Evolutionary conservation across 2,329 filamentous ascomycete species (phyloP), one percentile per base, ranked within the genome.

Genomic region (Clarireedia homoeocarpa): DNA sequence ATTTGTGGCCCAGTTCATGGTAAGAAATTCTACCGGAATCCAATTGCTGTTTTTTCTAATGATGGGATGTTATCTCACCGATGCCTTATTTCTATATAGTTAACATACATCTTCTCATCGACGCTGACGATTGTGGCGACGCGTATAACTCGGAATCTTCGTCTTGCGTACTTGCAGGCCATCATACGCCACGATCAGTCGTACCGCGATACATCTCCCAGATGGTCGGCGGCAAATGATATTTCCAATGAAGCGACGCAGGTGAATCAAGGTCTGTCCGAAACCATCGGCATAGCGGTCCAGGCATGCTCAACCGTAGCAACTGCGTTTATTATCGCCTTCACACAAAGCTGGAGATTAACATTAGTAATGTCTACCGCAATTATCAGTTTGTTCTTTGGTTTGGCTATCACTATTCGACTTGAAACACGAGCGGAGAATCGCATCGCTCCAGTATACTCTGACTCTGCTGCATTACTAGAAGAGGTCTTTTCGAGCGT

Each of bases 331-430:
- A 75, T 96, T 57, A 91, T 97, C 60, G 89, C 86, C 2, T 58
- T 96, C 94, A 71, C 91, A 70, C 87, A 87, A 66, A 92, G 87
- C 72, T 96, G 91, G 88, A 95, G 92, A 71, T 75, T 96, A 59
- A 91, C 92, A 0, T 74, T 96, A 55, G 96, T 96, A 62, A 78
- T 95, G 42, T 79, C 83, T 30, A 91, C 88, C 1, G 89, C 87
- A 3, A 83, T 96, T 20, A 14, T 55, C 2, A 27, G 48, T n/a
- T n/a, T 58, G 6, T 55, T 58, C 20, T 36, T 55, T 9, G 47
- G 51, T 36, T 46, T 38, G 17, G 38, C 30, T 55, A 40, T 26
- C 7, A 51, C 51, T 7, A 40, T 40, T 45, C 36, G 34, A 12
- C 15, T 58, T 1, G 52, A 58, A 17, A 44, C 53, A 36, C 24